Evolutionary conservation across 176 grass and related monocot genomes (phyloP).

Genomic region (Aegilops sharonensis): DNA sequence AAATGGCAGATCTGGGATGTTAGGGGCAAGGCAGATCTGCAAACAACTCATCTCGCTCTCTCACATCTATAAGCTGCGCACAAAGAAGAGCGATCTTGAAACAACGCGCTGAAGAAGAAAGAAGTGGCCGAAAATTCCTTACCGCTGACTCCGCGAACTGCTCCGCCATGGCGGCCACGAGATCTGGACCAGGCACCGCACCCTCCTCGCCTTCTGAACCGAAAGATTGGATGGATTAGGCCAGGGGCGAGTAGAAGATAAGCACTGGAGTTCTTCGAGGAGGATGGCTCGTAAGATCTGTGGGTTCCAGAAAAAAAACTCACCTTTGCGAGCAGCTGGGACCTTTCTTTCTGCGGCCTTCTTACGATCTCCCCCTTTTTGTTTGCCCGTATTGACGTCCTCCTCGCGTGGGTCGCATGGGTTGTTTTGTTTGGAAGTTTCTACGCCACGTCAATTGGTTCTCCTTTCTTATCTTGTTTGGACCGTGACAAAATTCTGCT

Average conservation of each 20-base stretch:
- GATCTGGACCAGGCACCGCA: not conserved
- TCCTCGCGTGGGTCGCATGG: not conserved
- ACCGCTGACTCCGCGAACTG: slow-evolving; percentile 49
- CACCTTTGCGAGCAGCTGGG: slow-evolving; percentile 25
- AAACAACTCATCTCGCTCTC: not conserved
- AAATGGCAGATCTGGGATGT: slow-evolving; percentile 12
- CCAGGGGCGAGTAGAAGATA: not conserved
- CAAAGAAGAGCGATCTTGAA: not conserved
- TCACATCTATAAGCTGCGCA: not conserved
- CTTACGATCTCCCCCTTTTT: not conserved
- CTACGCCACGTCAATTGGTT: too few relatives aligned
- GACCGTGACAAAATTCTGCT: too few relatives aligned
- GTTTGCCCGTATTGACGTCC: not conserved
- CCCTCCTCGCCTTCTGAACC: not conserved
- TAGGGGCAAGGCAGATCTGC: not conserved
- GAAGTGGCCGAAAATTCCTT: not conserved
- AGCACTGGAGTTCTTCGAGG: not conserved
- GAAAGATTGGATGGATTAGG: slow-evolving; percentile 8
- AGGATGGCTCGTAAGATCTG: not conserved
- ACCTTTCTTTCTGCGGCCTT: not conserved
- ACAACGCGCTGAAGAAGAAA: not conserved
- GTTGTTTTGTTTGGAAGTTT: too few relatives aligned
- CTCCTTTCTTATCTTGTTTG: too few relatives aligned
- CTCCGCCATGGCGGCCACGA: slow-evolving; percentile 37
- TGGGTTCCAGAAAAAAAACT: not conserved